Percentiles rank a stretch among this genome's conserved stretches.
Conservation (phyloP, 202 grass and related monocot genomes). For the Sporobolus alterniflorus region DNA sequence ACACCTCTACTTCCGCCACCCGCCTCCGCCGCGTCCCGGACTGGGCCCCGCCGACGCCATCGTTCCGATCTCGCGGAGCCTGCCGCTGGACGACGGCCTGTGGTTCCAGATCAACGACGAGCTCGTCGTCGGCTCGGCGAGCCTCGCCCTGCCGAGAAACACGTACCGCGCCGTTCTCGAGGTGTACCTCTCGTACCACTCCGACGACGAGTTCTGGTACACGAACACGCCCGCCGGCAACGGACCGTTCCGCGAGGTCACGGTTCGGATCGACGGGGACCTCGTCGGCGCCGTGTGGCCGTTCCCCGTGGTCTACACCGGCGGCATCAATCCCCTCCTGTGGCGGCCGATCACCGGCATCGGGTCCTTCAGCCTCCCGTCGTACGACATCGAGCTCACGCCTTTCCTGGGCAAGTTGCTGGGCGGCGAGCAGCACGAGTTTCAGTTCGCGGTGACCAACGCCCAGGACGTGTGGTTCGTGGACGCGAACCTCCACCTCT, state of each 20-base stretch:
- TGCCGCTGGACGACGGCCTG: conserved; percentile 51
- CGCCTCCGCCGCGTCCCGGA: neutral
- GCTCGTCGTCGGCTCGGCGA: conserved; percentile 30
- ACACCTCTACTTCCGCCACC: conserved; percentile 73
- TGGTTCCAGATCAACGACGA: conserved; percentile 64
- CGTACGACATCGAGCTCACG: conserved; percentile 84
- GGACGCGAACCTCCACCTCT: conserved; percentile 83
- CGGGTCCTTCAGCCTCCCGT: conserved; percentile 66
- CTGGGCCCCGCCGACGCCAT: conserved; percentile 64
- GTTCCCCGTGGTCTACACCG: conserved; percentile 79
- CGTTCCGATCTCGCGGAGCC: conserved; percentile 52
- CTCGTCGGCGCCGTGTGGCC: conserved; percentile 67
- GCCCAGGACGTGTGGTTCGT: conserved; percentile 54
- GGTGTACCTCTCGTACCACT: conserved; percentile 75
- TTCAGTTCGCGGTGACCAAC: conserved; percentile 64
- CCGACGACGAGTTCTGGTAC: conserved; percentile 86
- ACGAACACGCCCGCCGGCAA: conserved; percentile 17
- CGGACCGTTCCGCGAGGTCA: conserved; percentile 82
- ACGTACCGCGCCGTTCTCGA: conserved; percentile 76
- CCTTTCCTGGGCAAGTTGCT: conserved; percentile 58
- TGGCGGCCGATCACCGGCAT: conserved; percentile 73
- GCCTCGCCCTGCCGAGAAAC: conserved; percentile 50
- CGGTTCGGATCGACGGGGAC: conserved; percentile 52
- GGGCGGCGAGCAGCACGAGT: conserved; percentile 59
- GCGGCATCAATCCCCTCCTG: conserved; percentile 56